Evolutionary conservation across 2,329 filamentous ascomycete species (phyloP), one percentile per base, ranked within the genome.

Genomic region (Myriosclerotinia curreyana): DNA sequence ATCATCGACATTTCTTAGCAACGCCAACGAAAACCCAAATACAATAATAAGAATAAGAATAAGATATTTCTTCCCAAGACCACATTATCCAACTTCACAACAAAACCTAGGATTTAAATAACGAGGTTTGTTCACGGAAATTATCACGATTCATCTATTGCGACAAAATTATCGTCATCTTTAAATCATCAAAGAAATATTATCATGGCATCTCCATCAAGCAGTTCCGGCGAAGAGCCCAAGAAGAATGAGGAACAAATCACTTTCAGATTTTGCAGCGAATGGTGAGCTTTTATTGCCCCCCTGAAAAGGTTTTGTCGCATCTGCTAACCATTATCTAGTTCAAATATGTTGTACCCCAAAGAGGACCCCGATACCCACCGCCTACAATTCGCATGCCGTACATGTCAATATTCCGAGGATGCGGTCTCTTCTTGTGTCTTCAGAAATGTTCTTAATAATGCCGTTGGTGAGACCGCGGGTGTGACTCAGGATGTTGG

Each of bases 401-500:
- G 94, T 72, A 97, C 93, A 64, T 99, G 95, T 80, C 88, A 92
- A 75, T 96, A 92, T 79, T 91, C 89, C 72, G 92, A 96, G 76
- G 86, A 89, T 68, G 93, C 94, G 40, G 86, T 86, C 67, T 94
- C 92, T 28, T 88, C 91, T 67, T 98, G 95, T 78, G 92, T 98
- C 74, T 99, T 95, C 81, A 91, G 96, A 77, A 96, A 98, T 78
- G 86, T 94, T 71, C 87, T 99, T 73, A 92, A 92, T 79, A 96
- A 89, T 75, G 90, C 91, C 66, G 90, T 94, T 34, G 92, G 93
- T 74, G 95, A 97, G 79, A 98, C 94, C 49, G 94, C 95, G 65
- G 95, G 96, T 79, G 94, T 98, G 73, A 97, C 94, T 67, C 92
- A 96, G 78, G 96, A 99, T 79, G 93, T 99, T 74, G 92, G 89